Evolutionary conservation across 1,139 yeast genomes (phyloP).

Genomic region (Citeromyces siamensis): DNA sequence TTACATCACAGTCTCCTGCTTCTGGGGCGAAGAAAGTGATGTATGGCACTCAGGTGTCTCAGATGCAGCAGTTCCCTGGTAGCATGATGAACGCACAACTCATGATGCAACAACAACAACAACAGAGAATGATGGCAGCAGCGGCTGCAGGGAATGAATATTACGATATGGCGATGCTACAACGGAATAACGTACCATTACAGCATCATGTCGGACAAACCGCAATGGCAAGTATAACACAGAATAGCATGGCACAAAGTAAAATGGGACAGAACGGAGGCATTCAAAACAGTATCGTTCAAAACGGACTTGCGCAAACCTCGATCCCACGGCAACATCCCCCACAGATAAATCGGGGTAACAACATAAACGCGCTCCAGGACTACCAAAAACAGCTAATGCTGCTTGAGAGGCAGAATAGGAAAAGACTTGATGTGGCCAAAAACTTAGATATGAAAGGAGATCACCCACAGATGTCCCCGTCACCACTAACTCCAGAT

Average conservation of each 20-base stretch:
- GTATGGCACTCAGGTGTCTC: not conserved
- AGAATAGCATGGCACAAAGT: not conserved
- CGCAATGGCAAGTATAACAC: not conserved
- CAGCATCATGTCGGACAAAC: not conserved
- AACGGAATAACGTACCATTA: not conserved
- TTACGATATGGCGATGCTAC: not conserved
- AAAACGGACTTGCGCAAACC: conserved; percentile 4
- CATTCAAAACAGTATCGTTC: not conserved
- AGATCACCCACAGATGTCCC: conserved; percentile 7
- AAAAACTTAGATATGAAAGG: conserved; percentile 20
- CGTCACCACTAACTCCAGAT: not conserved
- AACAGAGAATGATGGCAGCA: conserved; percentile 3
- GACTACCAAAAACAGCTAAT: conserved; percentile 46
- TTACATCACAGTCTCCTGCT: conserved; percentile 19
- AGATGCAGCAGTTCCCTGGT: conserved; percentile 3
- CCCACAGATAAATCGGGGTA: conserved; percentile 6
- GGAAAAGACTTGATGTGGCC: conserved; percentile 32
- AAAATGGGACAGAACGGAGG: not conserved
- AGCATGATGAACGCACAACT: not conserved
- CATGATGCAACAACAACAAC: conserved; percentile 5
- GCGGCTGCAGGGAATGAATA: not conserved
- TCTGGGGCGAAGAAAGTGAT: not conserved
- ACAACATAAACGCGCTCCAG: conserved; percentile 21
- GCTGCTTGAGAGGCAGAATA: conserved; percentile 39
- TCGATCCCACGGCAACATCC: conserved; percentile 7